These are phyloP conservation scores for Potentilla sterilis DNA, from an alignment of 306 rosid species.

Conservation along the genomic window DNA sequence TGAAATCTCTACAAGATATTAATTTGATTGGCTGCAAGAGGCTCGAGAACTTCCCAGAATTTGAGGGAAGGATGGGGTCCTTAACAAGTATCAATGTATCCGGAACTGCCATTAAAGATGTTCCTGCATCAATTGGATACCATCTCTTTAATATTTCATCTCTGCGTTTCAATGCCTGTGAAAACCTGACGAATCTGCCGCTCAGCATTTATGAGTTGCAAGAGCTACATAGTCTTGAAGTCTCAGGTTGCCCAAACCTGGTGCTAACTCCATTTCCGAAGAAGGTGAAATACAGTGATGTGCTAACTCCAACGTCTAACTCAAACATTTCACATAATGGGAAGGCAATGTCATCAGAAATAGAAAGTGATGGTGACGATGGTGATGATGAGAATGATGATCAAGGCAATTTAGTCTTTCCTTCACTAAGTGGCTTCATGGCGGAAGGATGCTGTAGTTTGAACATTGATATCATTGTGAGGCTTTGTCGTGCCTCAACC, in stretches of 20 bases:
- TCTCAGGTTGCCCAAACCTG: not conserved
- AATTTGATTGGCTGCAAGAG: not conserved
- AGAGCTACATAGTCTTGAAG: rapidly evolving
- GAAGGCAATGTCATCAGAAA: not conserved
- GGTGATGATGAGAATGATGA: not conserved
- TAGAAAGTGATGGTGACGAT: not conserved
- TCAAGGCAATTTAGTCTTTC: not conserved
- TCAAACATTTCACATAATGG: not conserved
- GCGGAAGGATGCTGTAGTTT: not conserved
- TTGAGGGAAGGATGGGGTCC: not conserved
- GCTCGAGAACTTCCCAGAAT: not conserved
- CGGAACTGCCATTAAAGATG: not conserved
- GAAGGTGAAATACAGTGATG: not conserved
- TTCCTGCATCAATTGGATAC: not conserved
- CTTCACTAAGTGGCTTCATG: not conserved
- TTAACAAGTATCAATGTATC: not conserved
- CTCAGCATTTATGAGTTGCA: not conserved
- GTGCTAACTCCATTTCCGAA: not conserved
- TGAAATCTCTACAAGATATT: not conserved
- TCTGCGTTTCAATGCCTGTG: rapidly evolving
- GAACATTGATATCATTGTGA: not conserved
- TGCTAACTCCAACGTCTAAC: not conserved
- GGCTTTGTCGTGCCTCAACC: not conserved
- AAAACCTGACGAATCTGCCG: not conserved
- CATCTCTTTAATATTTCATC: not conserved